Evolutionary conservation across 257 asterid genomes (phyloP), one percentile per base, ranked within the genome.

Genomic region (Cruciata laevipes): DNA sequence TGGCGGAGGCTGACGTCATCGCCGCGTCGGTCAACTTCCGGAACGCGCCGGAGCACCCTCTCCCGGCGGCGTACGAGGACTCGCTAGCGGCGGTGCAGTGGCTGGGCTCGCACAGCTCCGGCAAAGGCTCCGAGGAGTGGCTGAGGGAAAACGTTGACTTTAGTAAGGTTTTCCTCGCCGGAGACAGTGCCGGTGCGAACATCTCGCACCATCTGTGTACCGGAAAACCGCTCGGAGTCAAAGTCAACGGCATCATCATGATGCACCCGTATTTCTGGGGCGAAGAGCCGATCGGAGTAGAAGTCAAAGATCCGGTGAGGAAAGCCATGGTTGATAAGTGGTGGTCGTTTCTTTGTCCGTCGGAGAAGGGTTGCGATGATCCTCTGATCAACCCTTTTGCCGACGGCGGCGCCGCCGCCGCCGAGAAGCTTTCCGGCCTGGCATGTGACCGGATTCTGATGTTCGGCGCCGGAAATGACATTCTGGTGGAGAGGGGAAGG

Each of bases 141-240:
- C 32, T 90, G 10, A 74, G 17, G n/a, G 78, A 82, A 2, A 14
- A 1, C 40, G 96, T 68, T 0, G 89, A 91, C 55, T 85, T 85
- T 8, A 69, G 44, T n/a, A 64, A 20, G 30, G 87, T 91, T 18
- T 86, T 80, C 79, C 27, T 88, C 7, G 85, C 93, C 11, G 97
- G 97, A 10, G 96, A 90, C 25, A 90, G 97, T 64, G 95, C 96
- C 6, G 97, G 97, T 6, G 97, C 94, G 4, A 91, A 88, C 40
- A 83, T 91, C 3, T 74, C 94, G 0, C 96, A 88, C 76, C 90
- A 88, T 35, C 24, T 85, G 1, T 47, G 83, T 82, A 40, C 74
- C 68, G 73, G 9, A 2, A 2, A 5, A 52, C 0, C 2, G 14
- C 1, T 68, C 3, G 75, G 74, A 23, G 27, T 82, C 20, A 70